phyloP scores from a whole-genome alignment of 305 asterid species.

The Rubia peregrina region DNA sequence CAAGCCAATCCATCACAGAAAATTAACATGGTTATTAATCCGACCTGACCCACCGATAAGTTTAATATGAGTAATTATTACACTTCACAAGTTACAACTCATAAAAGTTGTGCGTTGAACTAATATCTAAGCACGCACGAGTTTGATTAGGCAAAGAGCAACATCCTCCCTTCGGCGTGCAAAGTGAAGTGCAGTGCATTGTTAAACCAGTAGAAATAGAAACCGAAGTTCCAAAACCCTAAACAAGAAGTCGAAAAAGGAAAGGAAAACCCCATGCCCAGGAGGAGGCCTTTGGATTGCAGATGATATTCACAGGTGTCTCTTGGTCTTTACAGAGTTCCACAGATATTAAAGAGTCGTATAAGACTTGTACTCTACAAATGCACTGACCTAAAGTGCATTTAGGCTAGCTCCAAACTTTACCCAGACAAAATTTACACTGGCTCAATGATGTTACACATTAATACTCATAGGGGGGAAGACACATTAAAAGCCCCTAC shows the following conservation, averaged over 20 bases:
- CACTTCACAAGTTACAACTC: too few species aligned
- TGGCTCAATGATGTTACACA: conserved; percentile 34
- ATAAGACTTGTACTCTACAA: conserved; percentile 9
- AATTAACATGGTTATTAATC: too few species aligned
- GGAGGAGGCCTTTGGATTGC: not conserved
- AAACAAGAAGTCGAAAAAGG: not conserved
- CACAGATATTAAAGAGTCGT: not conserved
- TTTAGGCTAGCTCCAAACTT: not conserved
- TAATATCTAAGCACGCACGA: too few species aligned
- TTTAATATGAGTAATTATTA: too few species aligned
- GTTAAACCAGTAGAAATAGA: too few species aligned
- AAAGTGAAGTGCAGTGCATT: too few species aligned
- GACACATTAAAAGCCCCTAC: conserved; percentile 34
- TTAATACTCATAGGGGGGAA: conserved; percentile 14
- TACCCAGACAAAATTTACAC: conserved; percentile 13
- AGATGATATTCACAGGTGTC: not conserved
- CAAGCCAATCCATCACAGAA: too few species aligned
- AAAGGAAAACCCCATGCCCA: not conserved
- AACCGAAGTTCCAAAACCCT: not conserved
- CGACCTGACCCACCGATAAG: too few species aligned
- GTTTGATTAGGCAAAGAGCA: too few species aligned
- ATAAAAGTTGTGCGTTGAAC: too few species aligned
- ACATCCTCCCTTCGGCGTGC: too few species aligned
- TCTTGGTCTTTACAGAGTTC: not conserved
- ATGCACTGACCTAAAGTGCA: conserved; percentile 3